Base-by-base conservation (phyloP, 352 stramenopile species). In the Elongisporangium undulatum region DNA sequence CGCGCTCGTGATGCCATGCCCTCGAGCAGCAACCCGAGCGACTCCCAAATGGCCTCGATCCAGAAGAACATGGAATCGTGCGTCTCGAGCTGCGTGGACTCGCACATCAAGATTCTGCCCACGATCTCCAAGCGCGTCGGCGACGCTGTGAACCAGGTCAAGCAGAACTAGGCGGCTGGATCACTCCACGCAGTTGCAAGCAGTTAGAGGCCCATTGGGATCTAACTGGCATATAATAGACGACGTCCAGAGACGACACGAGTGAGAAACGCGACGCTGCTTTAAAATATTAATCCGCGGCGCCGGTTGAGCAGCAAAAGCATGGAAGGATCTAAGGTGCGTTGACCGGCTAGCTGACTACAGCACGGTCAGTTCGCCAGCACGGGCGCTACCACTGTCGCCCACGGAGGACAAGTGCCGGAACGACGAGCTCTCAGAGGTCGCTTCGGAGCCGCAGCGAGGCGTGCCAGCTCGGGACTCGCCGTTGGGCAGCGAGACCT, bases 51-150 rank as follows among this genome's bases (percentile, higher is more conserved):
- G 51, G 72, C 71, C 2, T 72, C 63, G 2, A 74, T 78, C 7
- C 84, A 95, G 61, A 87, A 87, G 60, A 74, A 79, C 58, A 95
- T 95, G 84, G 74, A 93, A 13, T 73, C 57, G 51, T 95, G 86
- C 60, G 77, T 95, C 48, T 66, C 56, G 20, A 61, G 60, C 52
- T 92, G 80, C 60, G 77, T 94, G 21, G 84, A 94, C 63, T 69
- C 67, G 68, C 84, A 95, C 67, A 75, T 95, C 59, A 81, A 77
- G 68, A 64, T 93, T 45, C 68, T 95, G 51, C 86, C 86, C 29
- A 87, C 74, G 41, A 59, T 95, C 22, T 78, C 84, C 59, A 78
- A 90, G 51, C 84, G 86, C 41, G 80, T 95, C 29, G 72, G 82
- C 45, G 78, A 93, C 38, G 79, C 82, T 16, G 76, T 93, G 48